Base-by-base conservation (phyloP, 1,284 basidiomycete genomes). In the Entoloma clypeatum region DNA sequence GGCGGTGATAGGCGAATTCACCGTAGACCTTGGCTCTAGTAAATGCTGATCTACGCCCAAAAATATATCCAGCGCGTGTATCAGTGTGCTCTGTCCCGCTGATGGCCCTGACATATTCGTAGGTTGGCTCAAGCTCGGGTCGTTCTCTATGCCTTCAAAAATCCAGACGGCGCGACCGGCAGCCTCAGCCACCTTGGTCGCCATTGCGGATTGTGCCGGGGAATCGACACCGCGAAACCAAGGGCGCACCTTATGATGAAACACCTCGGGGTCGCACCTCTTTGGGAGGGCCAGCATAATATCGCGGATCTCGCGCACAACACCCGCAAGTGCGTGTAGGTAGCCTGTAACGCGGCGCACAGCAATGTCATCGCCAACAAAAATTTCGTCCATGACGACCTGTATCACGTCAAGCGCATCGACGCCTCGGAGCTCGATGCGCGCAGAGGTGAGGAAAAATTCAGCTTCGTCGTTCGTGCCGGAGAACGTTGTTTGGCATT, bases 141-240 rank as follows among this genome's bases (percentile, higher is more conserved):
- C 75, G 29, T 71, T 64, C 11, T 80, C 77, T 5, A 86, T 66
- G 14, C 86, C 86, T 43, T 87, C 76, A 51, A 88, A 92, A 9
- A 73, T 54, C 92, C 92, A 94, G n/a, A n/a, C n/a, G n/a, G n/a
- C n/a, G n/a, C n/a, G n/a, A n/a, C n/a, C n/a, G n/a, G n/a, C n/a
- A n/a, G n/a, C n/a, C n/a, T n/a, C n/a, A n/a, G n/a, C n/a, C n/a
- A n/a, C n/a, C n/a, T n/a, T n/a, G n/a, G n/a, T n/a, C n/a, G n/a
- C n/a, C n/a, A n/a, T n/a, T 65, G 65, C 4, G 75, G 67, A 50
- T 78, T 75, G n/a, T 28, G 4, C 8, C n/a, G 14, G 7, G 1
- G 82, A 79, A 59, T 92, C 88, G 23, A 79, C 79, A 7, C 92
- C 93, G 18, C 80, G 75, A 67, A 97, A 89, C 92, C 94, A 97